phyloP scores from a whole-genome alignment of 139 green algal genomes.

The Zygnema cylindricum region DNA sequence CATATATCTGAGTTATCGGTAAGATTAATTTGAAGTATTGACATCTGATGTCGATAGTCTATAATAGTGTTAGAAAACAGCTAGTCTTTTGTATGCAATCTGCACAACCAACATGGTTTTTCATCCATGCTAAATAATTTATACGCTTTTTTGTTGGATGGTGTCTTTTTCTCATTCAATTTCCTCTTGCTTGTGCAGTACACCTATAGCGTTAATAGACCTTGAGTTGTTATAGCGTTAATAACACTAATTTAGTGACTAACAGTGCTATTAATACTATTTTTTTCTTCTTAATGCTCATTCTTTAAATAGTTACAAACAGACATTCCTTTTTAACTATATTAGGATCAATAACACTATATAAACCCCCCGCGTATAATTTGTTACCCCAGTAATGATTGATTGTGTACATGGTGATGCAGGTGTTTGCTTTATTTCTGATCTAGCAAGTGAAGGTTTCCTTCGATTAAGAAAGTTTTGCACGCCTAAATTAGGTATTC shows the following conservation, averaged over 20 bases:
- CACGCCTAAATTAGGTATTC: no score
- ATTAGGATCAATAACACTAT: neutral
- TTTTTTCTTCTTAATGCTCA: neutral
- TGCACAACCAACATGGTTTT: neutral
- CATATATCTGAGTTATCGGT: constrained; percentile 90
- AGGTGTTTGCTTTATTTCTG: constrained; percentile 27
- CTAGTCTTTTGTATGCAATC: neutral
- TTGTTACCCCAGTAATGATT: neutral
- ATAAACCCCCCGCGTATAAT: neutral
- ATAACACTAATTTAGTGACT: neutral
- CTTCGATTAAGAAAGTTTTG: no score
- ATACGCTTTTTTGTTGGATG: no score
- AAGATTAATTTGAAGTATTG: neutral
- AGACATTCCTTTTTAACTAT: neutral
- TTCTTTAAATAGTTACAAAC: neutral
- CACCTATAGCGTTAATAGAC: no score
- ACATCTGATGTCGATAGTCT: neutral
- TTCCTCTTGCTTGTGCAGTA: no score
- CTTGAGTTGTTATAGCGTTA: neutral
- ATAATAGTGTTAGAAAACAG: neutral
- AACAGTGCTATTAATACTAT: no score
- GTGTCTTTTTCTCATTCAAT: no score
- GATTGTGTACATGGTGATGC: neutral
- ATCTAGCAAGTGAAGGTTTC: no score
- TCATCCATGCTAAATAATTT: neutral